phyloP scores from a whole-genome alignment of 2,329 filamentous ascomycete species.

The Corinectria fuckeliana region DNA sequence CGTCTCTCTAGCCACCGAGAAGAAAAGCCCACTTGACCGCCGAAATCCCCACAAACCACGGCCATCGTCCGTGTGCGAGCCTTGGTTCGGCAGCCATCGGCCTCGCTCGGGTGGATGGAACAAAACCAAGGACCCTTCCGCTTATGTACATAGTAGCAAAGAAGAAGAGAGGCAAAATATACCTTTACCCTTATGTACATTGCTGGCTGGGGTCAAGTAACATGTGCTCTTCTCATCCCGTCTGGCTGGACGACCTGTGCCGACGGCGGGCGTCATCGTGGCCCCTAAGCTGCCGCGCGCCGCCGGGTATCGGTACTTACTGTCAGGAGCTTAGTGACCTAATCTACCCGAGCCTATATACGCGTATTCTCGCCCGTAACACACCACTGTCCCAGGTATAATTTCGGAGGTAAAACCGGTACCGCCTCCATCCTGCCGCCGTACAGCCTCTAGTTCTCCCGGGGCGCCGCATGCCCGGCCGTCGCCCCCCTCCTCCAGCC shows the following conservation, averaged over 20 bases:
- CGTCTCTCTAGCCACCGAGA: conserved; percentile 3
- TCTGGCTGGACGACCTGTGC: neutral
- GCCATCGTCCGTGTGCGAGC: conserved; percentile 34
- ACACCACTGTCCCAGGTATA: neutral
- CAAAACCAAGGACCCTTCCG: conserved; percentile 8
- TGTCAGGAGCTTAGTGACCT: neutral
- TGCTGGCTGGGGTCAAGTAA: neutral
- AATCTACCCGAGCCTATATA: conserved; percentile 1
- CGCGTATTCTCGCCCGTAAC: neutral
- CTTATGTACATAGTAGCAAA: neutral
- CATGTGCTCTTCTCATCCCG: conserved; percentile 4
- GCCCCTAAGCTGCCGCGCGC: neutral
- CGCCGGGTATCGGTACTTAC: conserved; percentile 5
- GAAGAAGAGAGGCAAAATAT: conserved; percentile 18
- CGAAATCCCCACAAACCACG: conserved; percentile 19
- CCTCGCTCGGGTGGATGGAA: conserved; percentile 46
- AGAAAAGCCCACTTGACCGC: neutral
- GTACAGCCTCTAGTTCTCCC: neutral
- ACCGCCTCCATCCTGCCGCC: neutral
- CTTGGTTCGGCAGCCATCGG: conserved; percentile 43
- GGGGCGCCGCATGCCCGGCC: neutral
- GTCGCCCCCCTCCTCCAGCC: neutral
- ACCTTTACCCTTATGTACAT: conserved; percentile 3
- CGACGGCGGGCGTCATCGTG: conserved; percentile 3
- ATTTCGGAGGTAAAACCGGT: conserved; percentile 6